Evolutionary conservation across 2,329 filamentous ascomycete species (phyloP).

Genomic region (Microcyclospora pomicola): DNA sequence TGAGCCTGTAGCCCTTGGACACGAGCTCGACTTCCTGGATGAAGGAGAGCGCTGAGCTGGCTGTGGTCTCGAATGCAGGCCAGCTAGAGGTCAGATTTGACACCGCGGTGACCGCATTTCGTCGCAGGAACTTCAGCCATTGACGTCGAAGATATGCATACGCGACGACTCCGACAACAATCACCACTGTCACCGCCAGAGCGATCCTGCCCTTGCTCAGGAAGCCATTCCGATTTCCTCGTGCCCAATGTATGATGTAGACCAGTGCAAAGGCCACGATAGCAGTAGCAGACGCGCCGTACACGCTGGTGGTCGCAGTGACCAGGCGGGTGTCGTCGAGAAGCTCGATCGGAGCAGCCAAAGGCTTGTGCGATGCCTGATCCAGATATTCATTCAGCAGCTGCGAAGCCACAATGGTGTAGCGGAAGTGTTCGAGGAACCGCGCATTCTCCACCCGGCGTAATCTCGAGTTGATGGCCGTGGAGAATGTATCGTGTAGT

Average conservation of each 20-base stretch:
- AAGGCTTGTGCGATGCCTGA: conserved; percentile 27
- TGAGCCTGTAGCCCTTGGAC: conserved; percentile 80
- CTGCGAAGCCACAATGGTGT: conserved; percentile 84
- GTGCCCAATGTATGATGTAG: conserved; percentile 59
- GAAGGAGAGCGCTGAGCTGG: conserved; percentile 61
- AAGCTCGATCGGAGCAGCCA: conserved; percentile 5
- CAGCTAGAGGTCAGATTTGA: conserved; percentile 57
- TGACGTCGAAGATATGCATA: conserved; percentile 65
- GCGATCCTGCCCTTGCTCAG: conserved; percentile 42
- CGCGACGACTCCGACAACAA: conserved; percentile 41
- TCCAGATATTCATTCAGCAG: conserved; percentile 55
- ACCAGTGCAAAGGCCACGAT: conserved; percentile 46
- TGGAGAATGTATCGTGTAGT: conserved; percentile 35
- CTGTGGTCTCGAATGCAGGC: conserved; percentile 68
- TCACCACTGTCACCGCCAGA: conserved; percentile 37
- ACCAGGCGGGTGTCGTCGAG: conserved; percentile 9
- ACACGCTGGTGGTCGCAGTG: conserved; percentile 40
- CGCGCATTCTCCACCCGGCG: conserved; percentile 66
- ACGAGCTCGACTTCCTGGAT: conserved; percentile 95
- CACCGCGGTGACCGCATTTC: conserved; percentile 58
- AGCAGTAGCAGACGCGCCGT: conserved; percentile 53
- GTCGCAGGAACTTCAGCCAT: conserved; percentile 65
- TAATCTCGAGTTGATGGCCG: conserved; percentile 56
- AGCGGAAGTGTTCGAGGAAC: conserved; percentile 86
- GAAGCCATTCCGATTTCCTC: conserved; percentile 37